phyloP scores from a whole-genome alignment of 805 yeast species.

The Clavispora carvajalis region DNA sequence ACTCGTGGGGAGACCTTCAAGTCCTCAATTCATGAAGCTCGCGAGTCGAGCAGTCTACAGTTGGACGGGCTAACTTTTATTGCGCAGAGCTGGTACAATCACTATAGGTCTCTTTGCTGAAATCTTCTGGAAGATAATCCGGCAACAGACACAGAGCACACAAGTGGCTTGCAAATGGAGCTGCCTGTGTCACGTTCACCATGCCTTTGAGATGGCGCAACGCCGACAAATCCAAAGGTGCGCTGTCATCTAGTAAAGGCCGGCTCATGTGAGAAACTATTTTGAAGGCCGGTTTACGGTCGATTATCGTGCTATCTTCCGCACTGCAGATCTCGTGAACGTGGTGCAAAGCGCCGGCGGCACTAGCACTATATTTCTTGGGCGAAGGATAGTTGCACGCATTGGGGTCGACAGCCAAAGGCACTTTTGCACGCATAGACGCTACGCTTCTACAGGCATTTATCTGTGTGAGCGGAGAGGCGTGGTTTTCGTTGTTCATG shows the following conservation, averaged over 20 bases:
- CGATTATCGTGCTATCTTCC: no score
- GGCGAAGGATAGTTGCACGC: not conserved
- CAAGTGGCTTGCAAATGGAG: constrained; percentile 10
- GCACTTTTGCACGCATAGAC: not conserved
- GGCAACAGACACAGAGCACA: constrained; percentile 10
- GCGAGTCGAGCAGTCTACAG: not conserved
- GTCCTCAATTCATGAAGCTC: not conserved
- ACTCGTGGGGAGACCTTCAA: constrained; percentile 1
- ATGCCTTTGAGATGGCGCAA: constrained; percentile 6
- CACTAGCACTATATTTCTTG: not conserved
- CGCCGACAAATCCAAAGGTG: constrained; percentile 10
- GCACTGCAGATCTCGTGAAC: no score
- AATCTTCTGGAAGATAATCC: no score
- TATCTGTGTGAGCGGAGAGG: not conserved
- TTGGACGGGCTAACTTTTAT: not conserved
- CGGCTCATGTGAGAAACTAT: constrained; percentile 13
- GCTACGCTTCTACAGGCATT: not conserved
- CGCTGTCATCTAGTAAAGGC: constrained; percentile 11
- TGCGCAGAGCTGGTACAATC: no score
- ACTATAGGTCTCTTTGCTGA: no score
- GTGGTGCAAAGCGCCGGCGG: not conserved
- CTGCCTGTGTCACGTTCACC: constrained; percentile 8
- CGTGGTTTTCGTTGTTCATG: not conserved
- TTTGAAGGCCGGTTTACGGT: not conserved
- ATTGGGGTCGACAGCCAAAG: not conserved